These are phyloP conservation scores for Fusarium poae DNA, from an alignment of 2,329 filamentous ascomycete species.

Conservation along the genomic window DNA sequence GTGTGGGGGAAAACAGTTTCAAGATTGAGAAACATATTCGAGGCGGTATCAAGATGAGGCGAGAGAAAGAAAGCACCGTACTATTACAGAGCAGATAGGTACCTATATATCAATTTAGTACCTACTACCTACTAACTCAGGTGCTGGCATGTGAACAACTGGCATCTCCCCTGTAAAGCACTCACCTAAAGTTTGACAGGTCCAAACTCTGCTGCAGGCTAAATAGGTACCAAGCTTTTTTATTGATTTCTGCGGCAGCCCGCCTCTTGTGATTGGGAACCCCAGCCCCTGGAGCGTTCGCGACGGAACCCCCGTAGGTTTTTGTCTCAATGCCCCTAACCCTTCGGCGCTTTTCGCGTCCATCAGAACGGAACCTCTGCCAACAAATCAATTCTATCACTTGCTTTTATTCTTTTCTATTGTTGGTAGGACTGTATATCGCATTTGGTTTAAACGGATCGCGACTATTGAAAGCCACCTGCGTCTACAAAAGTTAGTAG, in stretches of 20 bases:
- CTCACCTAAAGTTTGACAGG: constrained; percentile 4
- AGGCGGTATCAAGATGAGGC: background rate
- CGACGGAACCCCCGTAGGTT: constrained; percentile 3
- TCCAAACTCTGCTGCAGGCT: constrained; percentile 9
- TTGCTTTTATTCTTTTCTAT: background rate
- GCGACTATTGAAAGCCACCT: constrained; percentile 17
- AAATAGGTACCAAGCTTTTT: constrained; percentile 8
- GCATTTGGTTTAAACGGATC: background rate
- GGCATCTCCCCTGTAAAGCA: background rate
- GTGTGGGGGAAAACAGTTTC: background rate
- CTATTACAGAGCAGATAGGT: no score
- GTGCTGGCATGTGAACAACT: constrained; percentile 4
- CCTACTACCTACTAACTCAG: background rate
- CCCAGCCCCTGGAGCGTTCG: constrained; percentile 6
- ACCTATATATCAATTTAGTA: no score
- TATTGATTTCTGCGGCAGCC: background rate
- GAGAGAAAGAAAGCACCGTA: background rate
- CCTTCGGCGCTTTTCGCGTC: background rate
- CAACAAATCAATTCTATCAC: background rate
- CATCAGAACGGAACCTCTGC: background rate
- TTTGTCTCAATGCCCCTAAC: background rate
- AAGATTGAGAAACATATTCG: background rate
- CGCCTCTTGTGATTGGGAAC: constrained; percentile 1
- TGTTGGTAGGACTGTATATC: background rate
- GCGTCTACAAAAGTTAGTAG: background rate